A percentile compares a stretch with the other conserved stretches of the same genome.
phyloP scores from a whole-genome alignment of 1,284 basidiomycete species.

The Volvariella volvacea region DNA sequence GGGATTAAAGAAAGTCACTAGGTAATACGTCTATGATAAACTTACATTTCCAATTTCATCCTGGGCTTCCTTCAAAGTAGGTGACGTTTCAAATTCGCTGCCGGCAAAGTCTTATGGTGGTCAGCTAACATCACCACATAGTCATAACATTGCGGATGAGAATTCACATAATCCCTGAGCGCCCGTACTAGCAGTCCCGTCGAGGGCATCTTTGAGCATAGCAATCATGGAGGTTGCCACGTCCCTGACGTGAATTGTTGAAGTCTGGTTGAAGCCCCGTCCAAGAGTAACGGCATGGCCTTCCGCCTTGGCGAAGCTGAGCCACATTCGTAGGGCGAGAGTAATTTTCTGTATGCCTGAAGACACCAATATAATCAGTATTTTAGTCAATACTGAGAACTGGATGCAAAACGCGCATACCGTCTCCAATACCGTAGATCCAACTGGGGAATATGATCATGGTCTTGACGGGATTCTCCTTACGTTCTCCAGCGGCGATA shows the following conservation, averaged over 20 bases:
- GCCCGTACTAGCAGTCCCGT: constrained; percentile 32
- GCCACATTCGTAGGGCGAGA: constrained; percentile 24
- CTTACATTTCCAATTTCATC: too few relatives aligned
- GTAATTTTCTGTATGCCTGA: constrained; percentile 25
- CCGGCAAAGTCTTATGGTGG: too few relatives aligned
- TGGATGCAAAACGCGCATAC: constrained; percentile 15
- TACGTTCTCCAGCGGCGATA: constrained; percentile 31
- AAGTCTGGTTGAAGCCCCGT: constrained; percentile 27
- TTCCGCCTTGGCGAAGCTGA: constrained; percentile 21
- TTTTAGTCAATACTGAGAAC: neutral
- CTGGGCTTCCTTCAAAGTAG: too few relatives aligned
- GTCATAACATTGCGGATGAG: too few relatives aligned
- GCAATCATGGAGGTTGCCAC: constrained; percentile 23
- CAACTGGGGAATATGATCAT: constrained; percentile 31
- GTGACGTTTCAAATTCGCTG: too few relatives aligned
- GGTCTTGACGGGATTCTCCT: constrained; percentile 31
- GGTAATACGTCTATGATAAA: too few relatives aligned
- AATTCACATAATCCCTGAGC: constrained; percentile 33
- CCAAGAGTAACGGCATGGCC: constrained; percentile 34
- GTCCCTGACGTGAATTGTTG: constrained; percentile 32
- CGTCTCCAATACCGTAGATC: constrained; percentile 34
- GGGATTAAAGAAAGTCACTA: too few relatives aligned
- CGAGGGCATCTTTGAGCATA: constrained; percentile 29
- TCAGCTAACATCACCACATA: constrained; percentile 5
- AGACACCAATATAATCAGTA: neutral